A percentile compares a stretch with the other conserved stretches of the same genome.
These are phyloP conservation scores for Colletotrichum sp. DNA, from an alignment of 2,329 filamentous ascomycete genomes.

Conservation along the genomic window DNA sequence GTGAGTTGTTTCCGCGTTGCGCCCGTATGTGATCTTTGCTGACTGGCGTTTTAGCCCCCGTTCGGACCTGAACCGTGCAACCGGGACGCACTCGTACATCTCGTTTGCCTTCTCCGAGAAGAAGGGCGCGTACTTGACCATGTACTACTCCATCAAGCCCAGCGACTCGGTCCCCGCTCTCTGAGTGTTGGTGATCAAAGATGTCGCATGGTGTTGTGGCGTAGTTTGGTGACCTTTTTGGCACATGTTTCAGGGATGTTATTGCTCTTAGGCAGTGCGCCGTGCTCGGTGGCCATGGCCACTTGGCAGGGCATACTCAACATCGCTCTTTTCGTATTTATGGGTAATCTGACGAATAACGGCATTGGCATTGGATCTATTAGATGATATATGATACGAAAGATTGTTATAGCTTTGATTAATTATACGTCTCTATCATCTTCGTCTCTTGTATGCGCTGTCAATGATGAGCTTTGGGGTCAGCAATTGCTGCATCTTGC, in stretches of 20 bases:
- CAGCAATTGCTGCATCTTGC: background rate
- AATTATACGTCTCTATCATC: background rate
- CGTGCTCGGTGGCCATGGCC: background rate
- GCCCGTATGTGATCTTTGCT: background rate
- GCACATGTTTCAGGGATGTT: background rate
- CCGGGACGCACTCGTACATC: slow-evolving; percentile 22
- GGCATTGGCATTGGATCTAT: background rate
- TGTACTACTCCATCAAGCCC: slow-evolving; percentile 24
- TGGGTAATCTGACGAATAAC: background rate
- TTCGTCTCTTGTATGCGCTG: background rate
- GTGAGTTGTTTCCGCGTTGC: background rate
- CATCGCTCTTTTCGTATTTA: background rate
- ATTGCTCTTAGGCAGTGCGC: background rate
- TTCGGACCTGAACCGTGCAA: background rate
- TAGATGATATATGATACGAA: background rate
- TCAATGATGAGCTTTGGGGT: too few relatives aligned
- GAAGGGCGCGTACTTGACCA: slow-evolving; percentile 23
- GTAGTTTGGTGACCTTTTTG: background rate
- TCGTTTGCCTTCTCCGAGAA: slow-evolving; percentile 23
- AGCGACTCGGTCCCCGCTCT: slow-evolving; percentile 8
- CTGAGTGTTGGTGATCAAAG: background rate
- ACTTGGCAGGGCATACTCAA: background rate
- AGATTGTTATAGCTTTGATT: background rate
- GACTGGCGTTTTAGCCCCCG: slow-evolving; percentile 8
- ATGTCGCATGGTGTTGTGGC: background rate